phyloP scores from a whole-genome alignment of 2,329 filamentous ascomycete genomes.

The Talaromyces atroroseus region DNA sequence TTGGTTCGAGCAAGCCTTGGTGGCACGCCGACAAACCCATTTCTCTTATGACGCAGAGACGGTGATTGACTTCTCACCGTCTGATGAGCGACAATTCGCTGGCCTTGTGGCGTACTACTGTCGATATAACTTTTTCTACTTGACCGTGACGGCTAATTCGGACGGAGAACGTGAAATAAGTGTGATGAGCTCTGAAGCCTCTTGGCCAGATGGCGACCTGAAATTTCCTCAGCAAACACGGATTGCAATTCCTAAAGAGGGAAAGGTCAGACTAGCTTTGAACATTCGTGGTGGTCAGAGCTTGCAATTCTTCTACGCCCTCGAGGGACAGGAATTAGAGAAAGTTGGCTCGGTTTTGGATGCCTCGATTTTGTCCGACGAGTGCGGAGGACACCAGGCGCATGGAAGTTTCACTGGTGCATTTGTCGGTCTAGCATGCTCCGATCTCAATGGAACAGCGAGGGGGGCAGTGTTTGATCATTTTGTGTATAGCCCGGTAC shows the following conservation, averaged over 20 bases:
- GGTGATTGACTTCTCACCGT: constrained; percentile 6
- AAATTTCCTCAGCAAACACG: background rate
- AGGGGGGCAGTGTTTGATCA: constrained; percentile 6
- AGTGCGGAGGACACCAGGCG: constrained; percentile 12
- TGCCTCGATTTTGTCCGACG: constrained; percentile 10
- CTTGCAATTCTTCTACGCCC: constrained; percentile 9
- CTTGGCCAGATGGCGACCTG: constrained; percentile 11
- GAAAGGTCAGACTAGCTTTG: constrained; percentile 12
- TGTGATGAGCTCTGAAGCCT: constrained; percentile 9
- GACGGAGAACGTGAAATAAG: constrained; percentile 12
- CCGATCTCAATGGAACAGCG: constrained; percentile 12
- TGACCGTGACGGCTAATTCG: constrained; percentile 10
- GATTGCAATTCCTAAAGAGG: constrained; percentile 7
- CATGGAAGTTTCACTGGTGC: constrained; percentile 13
- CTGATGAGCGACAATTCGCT: constrained; percentile 10
- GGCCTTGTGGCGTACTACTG: constrained; percentile 12
- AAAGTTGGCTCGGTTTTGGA: constrained; percentile 7
- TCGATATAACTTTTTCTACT: constrained; percentile 12
- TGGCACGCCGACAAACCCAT: constrained; percentile 12
- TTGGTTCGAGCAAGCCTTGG: constrained; percentile 12
- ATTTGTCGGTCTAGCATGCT: constrained; percentile 13
- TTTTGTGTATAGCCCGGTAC: constrained; percentile 11
- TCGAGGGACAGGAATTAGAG: constrained; percentile 10
- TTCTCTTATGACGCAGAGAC: constrained; percentile 14
- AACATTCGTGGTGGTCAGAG: constrained; percentile 9